Percentiles rank a stretch among this genome's conserved stretches.
Evolutionary conservation across 495 filamentous ascomycete genomes (phyloP).

Genomic region (Parathielavia appendiculata): DNA sequence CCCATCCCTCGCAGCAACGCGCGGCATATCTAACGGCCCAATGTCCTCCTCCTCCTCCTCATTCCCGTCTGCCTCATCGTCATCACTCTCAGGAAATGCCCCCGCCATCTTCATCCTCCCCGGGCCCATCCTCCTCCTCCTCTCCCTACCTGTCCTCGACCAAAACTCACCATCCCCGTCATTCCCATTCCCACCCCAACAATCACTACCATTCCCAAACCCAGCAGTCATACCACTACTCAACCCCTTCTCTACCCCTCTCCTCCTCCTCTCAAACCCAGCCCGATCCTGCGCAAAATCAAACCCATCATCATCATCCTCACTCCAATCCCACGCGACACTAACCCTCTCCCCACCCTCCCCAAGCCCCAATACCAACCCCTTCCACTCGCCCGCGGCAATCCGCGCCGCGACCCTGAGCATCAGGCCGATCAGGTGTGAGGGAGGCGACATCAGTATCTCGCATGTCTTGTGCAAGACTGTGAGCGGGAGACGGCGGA

Average conservation of each 20-base stretch:
- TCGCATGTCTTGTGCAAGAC: constrained; percentile 71
- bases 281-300: too few relatives aligned
- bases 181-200: not conserved
- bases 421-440: constrained; percentile 69
- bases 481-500: constrained; percentile 55
- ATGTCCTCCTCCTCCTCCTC: constrained; percentile 3
- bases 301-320: constrained; percentile 33
- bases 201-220: not conserved
- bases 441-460: constrained; percentile 68
- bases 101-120: constrained; percentile 24
- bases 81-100: constrained; percentile 28
- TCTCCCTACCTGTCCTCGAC: not conserved
- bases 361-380: constrained; percentile 43
- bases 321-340: constrained; percentile 52
- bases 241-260: not conserved
- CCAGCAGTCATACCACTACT: not conserved
- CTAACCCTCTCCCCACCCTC: constrained; percentile 48
- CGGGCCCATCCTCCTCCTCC: not conserved
- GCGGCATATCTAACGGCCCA: constrained; percentile 8
- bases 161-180: constrained; percentile 3
- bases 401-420: constrained; percentile 73
- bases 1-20: too few relatives aligned
- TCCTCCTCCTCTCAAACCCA: not conserved
- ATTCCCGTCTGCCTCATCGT: constrained; percentile 9
- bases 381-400: constrained; percentile 56